These are phyloP conservation scores for Helicosporidium sp. DNA, from an alignment of 139 green algal species.

Conservation along the genomic window DNA sequence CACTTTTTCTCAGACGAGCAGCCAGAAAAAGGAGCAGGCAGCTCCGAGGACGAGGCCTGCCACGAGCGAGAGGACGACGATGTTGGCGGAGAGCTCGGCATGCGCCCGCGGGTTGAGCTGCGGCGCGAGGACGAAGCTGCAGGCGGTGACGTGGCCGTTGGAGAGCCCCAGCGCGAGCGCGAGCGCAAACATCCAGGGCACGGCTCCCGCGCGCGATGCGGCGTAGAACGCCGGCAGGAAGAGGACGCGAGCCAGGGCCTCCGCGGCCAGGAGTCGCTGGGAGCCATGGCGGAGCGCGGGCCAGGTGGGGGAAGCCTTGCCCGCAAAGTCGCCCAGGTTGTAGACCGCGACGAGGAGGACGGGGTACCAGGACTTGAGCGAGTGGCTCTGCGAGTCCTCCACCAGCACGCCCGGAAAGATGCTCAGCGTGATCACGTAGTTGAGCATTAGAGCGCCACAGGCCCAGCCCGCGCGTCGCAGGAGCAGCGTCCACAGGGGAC, in stretches of 20 bases:
- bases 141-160: constrained; percentile 45
- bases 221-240: constrained; percentile 37
- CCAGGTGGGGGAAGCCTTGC: too few relatives aligned
- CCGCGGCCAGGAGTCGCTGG: too few relatives aligned
- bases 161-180: constrained; percentile 24
- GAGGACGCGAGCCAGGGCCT: constrained; percentile 7
- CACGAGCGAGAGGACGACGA: constrained; percentile 65
- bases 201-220: background rate
- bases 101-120: background rate
- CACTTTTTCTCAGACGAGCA: constrained; percentile 14
- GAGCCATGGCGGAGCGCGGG: too few relatives aligned
- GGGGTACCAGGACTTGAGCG: constrained; percentile 65
- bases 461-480: background rate
- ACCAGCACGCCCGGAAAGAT: constrained; percentile 80
- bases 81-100: constrained; percentile 29
- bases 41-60: constrained; percentile 48
- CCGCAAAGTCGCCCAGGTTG: constrained; percentile 47
- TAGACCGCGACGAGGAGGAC: constrained; percentile 55
- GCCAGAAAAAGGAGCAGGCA: constrained; percentile 37
- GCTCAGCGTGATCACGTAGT: constrained; percentile 47
- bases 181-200: constrained; percentile 10
- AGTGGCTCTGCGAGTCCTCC: constrained; percentile 46
- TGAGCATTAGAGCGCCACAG: constrained; percentile 5
- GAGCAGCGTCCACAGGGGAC: background rate
- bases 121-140: constrained; percentile 24